phyloP scores from a whole-genome alignment of 1,284 basidiomycete genomes.

The Tylopilus sp. region DNA sequence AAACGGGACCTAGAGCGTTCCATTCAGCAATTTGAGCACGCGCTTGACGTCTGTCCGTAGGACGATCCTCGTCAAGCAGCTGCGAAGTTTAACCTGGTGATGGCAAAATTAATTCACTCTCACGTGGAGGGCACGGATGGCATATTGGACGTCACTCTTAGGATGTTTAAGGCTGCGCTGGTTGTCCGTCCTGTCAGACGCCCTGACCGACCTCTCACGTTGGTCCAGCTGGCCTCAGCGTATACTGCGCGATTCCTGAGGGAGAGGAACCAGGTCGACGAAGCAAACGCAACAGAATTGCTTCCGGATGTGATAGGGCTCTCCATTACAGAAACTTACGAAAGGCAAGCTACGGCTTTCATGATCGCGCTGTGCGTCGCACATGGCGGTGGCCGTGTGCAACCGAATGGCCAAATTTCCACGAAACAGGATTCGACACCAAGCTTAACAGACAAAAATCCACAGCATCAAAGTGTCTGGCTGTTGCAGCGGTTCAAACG shows the following conservation, averaged over 20 bases:
- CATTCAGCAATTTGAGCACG: neutral
- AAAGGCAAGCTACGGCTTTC: neutral
- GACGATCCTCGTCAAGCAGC: neutral
- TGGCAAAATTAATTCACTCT: too few species aligned
- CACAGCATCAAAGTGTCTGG: neutral
- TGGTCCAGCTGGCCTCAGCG: neutral
- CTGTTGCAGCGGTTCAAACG: neutral
- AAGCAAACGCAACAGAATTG: neutral
- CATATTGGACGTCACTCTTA: neutral
- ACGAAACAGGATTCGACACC: neutral
- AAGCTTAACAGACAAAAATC: neutral
- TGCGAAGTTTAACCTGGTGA: too few species aligned
- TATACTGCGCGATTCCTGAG: neutral
- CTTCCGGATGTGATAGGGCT: neutral
- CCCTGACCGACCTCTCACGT: neutral
- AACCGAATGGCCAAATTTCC: neutral
- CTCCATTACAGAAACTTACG: neutral
- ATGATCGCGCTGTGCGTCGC: neutral
- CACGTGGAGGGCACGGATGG: too few species aligned
- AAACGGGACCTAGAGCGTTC: neutral
- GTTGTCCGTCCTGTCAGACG: neutral
- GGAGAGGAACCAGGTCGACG: neutral
- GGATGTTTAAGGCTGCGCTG: neutral
- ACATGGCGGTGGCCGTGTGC: neutral
- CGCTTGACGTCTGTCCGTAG: neutral